phyloP scores from a whole-genome alignment of 768 basidiomycete species.

The Mycena polygramma region DNA sequence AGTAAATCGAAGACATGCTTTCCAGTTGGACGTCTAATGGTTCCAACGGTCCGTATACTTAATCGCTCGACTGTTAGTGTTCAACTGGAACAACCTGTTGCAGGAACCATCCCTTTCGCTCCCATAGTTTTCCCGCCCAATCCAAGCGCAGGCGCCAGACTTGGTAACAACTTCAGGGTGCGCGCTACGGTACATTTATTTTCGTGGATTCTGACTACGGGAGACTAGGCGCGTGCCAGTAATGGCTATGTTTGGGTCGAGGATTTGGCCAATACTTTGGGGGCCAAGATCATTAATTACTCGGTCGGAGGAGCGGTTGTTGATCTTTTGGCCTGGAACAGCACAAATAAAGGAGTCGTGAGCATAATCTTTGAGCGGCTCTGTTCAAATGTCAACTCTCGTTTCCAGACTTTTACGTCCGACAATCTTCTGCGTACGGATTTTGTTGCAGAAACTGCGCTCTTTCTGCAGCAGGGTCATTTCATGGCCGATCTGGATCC shows the following conservation, averaged over 20 bases:
- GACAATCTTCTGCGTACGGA: constrained; percentile 38
- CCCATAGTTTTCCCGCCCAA: constrained; percentile 38
- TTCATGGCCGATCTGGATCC: constrained; percentile 36
- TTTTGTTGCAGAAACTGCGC: constrained; percentile 37
- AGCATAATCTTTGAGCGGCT: neutral
- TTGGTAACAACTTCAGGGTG: constrained; percentile 35
- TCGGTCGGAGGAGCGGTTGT: constrained; percentile 32
- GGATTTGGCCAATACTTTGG: constrained; percentile 38
- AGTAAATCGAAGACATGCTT: too few relatives aligned
- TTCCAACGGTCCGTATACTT: constrained; percentile 23
- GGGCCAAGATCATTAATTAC: constrained; percentile 36
- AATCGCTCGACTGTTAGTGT: neutral
- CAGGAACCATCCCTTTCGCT: constrained; percentile 39
- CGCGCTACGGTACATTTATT: too few relatives aligned
- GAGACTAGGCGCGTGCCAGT: constrained; percentile 24
- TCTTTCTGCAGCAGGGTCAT: constrained; percentile 40
- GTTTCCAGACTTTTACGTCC: constrained; percentile 31
- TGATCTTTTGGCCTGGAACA: constrained; percentile 36
- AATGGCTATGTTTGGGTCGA: constrained; percentile 43
- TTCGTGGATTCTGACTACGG: too few relatives aligned
- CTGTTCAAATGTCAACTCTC: neutral
- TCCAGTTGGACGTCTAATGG: constrained; percentile 39
- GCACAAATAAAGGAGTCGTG: constrained; percentile 37
- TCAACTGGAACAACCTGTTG: neutral
- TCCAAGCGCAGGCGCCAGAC: constrained; percentile 35